phyloP scores from a whole-genome alignment of 2,329 filamentous ascomycete genomes.

The Dendrostoma leiphaemia region DNA sequence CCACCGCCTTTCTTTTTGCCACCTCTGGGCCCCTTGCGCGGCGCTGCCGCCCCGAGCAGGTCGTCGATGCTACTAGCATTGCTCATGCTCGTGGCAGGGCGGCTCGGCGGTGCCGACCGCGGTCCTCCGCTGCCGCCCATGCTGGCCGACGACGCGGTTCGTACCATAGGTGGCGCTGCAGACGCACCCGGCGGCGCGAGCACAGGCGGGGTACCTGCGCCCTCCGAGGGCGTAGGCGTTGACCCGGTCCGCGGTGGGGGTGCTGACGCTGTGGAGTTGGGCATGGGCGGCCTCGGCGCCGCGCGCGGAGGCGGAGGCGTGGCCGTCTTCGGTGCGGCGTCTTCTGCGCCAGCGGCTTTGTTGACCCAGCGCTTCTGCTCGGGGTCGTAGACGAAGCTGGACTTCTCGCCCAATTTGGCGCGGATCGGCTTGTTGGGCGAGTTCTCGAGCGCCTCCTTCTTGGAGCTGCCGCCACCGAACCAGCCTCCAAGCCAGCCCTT shows the following conservation, averaged over 20 bases:
- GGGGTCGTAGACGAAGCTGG: slow-evolving; percentile 88
- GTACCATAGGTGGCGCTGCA: slow-evolving; percentile 23
- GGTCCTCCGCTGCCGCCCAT: slow-evolving; percentile 41
- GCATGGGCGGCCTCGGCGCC: slow-evolving; percentile 52
- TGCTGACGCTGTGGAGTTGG: slow-evolving; percentile 24
- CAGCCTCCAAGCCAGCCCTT: slow-evolving; percentile 85
- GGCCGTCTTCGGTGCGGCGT: slow-evolving; percentile 55
- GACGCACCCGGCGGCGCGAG: slow-evolving; percentile 26
- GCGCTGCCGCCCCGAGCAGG: slow-evolving; percentile 71
- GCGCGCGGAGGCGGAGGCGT: slow-evolving; percentile 78
- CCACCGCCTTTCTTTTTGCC: slow-evolving; percentile 69
- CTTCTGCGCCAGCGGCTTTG: slow-evolving; percentile 77
- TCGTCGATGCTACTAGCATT: slow-evolving; percentile 96
- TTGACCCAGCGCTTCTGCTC: slow-evolving; percentile 99
- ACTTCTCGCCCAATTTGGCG: slow-evolving; percentile 93
- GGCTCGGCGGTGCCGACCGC: slow-evolving; percentile 56
- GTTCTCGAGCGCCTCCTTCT: slow-evolving; percentile 56
- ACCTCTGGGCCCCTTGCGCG: slow-evolving; percentile 63
- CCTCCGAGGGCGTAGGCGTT: slow-evolving; percentile 14
- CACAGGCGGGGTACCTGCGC: slow-evolving; percentile 17
- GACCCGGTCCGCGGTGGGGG: slow-evolving; percentile 1
- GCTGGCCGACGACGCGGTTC: not conserved
- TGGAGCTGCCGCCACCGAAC: slow-evolving; percentile 69
- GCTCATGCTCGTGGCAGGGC: slow-evolving; percentile 79
- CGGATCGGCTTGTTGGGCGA: slow-evolving; percentile 69